Percentiles rank a stretch among this genome's conserved stretches.
These are phyloP conservation scores for Paraphoma sp. DNA, from an alignment of 2,329 filamentous ascomycete genomes.

Conservation along the genomic window DNA sequence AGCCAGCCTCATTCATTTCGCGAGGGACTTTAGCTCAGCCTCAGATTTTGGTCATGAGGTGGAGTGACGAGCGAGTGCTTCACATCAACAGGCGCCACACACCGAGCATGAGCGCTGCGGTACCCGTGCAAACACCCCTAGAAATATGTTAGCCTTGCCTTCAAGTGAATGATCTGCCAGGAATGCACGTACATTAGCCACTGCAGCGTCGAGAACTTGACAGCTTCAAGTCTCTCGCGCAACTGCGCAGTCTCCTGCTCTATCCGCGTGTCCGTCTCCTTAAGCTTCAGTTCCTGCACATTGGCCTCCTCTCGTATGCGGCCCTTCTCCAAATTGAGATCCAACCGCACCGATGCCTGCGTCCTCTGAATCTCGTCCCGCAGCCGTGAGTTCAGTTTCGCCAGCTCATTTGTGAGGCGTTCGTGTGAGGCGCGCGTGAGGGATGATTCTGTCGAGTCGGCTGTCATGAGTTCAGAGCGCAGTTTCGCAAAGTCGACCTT, in stretches of 20 bases:
- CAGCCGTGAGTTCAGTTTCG: constrained; percentile 87
- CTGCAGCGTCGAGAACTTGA: constrained; percentile 97
- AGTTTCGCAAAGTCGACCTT: constrained; percentile 99
- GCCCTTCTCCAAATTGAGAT: constrained; percentile 96
- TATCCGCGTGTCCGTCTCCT: constrained; percentile 98
- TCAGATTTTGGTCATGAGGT: neutral
- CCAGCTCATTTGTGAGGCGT: constrained; percentile 89
- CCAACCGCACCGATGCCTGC: constrained; percentile 88
- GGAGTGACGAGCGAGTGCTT: constrained; percentile 14
- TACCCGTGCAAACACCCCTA: constrained; percentile 71
- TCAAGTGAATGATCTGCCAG: neutral
- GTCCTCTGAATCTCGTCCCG: constrained; percentile 94
- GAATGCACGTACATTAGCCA: constrained; percentile 85
- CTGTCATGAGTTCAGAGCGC: constrained; percentile 88
- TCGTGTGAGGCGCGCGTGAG: constrained; percentile 91
- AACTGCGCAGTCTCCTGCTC: constrained; percentile 95
- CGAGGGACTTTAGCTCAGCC: too few relatives aligned
- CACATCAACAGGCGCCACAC: constrained; percentile 72
- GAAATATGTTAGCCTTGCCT: constrained; percentile 28
- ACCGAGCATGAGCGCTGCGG: constrained; percentile 70
- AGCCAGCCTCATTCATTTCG: constrained; percentile 8
- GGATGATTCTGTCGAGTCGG: constrained; percentile 88
- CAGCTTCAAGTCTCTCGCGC: constrained; percentile 89
- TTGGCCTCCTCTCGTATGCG: constrained; percentile 96
- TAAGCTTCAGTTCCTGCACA: constrained; percentile 95